Evolutionary conservation across 768 basidiomycete genomes (phyloP), one percentile per base, ranked within the genome.

Genomic region (Stropharia rugosoannulata): DNA sequence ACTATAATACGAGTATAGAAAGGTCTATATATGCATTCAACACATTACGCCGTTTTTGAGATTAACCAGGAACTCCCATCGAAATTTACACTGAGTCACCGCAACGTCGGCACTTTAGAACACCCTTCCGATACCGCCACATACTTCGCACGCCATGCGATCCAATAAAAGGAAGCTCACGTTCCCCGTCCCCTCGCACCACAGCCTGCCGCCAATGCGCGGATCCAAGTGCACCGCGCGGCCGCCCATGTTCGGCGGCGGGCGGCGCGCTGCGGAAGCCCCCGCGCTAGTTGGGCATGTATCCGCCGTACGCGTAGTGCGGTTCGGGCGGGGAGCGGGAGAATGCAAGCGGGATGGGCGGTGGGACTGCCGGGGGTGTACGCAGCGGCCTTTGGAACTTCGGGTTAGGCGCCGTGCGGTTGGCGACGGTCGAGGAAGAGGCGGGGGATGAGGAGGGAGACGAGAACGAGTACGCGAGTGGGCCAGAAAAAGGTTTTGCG

Each of bases 51-150:
- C 29, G 9, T 32, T 1, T 32, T 32, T 1, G 2, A 32, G 29
- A 32, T 7, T 32, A 32, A 3, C 7, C 2, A 32, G 5, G 1
- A 22, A 22, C 4, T 22, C 4, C 29, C 29, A 32, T 32, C 29
- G 6, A 8, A 45, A 19, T 10, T 27, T 4, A 25, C 18, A 45
- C 9, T 3, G 29, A 1, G n/a, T n/a, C n/a, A n/a, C n/a, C n/a
- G n/a, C n/a, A n/a, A n/a, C n/a, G n/a, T n/a, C n/a, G n/a, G n/a
- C n/a, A n/a, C n/a, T n/a, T 50, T 38, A 50, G 68, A 75, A 82
- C 38, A 80, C 66, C 64, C 90, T 75, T 27, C 90, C 90, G 15
- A 85, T 62, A 7, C 91, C 90, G 11, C 73, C 70, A 71, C 91
- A 93, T 4, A 73, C 69, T 1, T 68, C 68, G 68, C 90, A 93